A percentile compares a stretch with the other conserved stretches of the same genome.
Conservation (phyloP, 1,284 basidiomycete genomes). For the Cutaneotrichosporon dermatis region DNA sequence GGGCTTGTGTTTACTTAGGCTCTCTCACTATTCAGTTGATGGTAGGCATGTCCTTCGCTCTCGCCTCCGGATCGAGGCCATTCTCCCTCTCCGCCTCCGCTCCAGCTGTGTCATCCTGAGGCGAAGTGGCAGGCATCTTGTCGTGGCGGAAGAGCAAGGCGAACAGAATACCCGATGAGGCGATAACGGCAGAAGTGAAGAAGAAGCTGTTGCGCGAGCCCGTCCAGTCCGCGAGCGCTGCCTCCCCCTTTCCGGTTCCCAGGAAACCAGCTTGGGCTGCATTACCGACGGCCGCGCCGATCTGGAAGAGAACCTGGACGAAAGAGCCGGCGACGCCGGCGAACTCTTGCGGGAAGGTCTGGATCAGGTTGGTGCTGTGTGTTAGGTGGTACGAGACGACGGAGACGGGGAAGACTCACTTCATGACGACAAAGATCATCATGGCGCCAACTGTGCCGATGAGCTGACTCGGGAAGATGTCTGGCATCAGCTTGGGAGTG, state of each 20-base stretch:
- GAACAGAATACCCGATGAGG: constrained; percentile 37
- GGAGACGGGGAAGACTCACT: neutral
- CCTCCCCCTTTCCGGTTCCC: neutral
- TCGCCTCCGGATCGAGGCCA: neutral
- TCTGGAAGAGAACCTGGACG: constrained; percentile 45
- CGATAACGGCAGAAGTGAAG: constrained; percentile 38
- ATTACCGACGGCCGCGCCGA: constrained; percentile 44
- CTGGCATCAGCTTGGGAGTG: neutral
- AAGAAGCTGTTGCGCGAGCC: constrained; percentile 37
- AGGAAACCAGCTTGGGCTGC: constrained; percentile 42
- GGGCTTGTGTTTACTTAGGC: too few relatives aligned
- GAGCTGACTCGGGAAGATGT: constrained; percentile 39
- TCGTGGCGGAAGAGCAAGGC: constrained; percentile 33
- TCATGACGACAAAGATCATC: constrained; percentile 44
- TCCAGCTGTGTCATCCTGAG: neutral
- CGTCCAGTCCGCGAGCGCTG: constrained; percentile 33
- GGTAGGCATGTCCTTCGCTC: neutral
- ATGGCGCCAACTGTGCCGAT: constrained; percentile 42
- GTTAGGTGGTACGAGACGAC: neutral
- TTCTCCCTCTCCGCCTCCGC: neutral
- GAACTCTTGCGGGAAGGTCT: constrained; percentile 36
- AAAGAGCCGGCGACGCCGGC: constrained; percentile 41
- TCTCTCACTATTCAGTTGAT: neutral
- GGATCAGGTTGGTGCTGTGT: constrained; percentile 29
- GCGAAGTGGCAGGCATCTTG: constrained; percentile 18